Conservation (phyloP, 2,329 filamentous ascomycete genomes). For the Cladophialophora chaetospira region DNA sequence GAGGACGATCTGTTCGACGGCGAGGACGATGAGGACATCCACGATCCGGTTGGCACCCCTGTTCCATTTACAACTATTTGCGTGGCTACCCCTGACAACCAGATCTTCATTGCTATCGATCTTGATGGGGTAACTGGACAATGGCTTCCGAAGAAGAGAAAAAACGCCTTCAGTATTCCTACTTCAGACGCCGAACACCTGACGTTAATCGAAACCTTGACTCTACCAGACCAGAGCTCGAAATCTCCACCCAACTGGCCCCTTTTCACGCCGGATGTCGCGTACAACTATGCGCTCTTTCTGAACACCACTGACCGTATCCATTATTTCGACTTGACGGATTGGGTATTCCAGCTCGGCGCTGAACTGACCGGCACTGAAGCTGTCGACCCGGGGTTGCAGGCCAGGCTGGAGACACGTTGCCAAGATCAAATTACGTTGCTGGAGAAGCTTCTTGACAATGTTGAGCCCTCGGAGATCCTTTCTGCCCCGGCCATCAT, state of each 20-base stretch:
- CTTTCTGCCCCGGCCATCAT: slow-evolving; percentile 55
- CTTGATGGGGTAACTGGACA: slow-evolving; percentile 63
- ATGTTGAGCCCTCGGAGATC: slow-evolving; percentile 38
- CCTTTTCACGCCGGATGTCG: slow-evolving; percentile 58
- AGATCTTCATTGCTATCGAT: slow-evolving; percentile 62
- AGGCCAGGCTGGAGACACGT: slow-evolving; percentile 59
- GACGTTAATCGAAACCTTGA: slow-evolving; percentile 48
- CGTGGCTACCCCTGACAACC: slow-evolving; percentile 57
- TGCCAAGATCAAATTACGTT: slow-evolving; percentile 54
- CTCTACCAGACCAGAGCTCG: slow-evolving; percentile 38
- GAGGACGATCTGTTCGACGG: slow-evolving; percentile 55
- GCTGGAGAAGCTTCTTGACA: slow-evolving; percentile 51
- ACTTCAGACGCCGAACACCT: slow-evolving; percentile 46
- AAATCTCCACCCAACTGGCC: slow-evolving; percentile 45
- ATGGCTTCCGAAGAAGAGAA: slow-evolving; percentile 58
- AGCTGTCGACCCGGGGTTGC: slow-evolving; percentile 52
- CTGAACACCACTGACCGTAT: slow-evolving; percentile 58
- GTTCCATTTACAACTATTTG: slow-evolving; percentile 61
- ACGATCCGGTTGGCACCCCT: slow-evolving; percentile 41
- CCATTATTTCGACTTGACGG: slow-evolving; percentile 56
- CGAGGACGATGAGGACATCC: slow-evolving; percentile 51
- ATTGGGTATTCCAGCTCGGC: slow-evolving; percentile 60
- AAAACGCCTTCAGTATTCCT: slow-evolving; percentile 45
- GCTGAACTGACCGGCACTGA: slow-evolving; percentile 49
- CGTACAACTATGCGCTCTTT: slow-evolving; percentile 61